Base-by-base conservation (phyloP, 208 protist species). In the Trypanosoma avium region DNA sequence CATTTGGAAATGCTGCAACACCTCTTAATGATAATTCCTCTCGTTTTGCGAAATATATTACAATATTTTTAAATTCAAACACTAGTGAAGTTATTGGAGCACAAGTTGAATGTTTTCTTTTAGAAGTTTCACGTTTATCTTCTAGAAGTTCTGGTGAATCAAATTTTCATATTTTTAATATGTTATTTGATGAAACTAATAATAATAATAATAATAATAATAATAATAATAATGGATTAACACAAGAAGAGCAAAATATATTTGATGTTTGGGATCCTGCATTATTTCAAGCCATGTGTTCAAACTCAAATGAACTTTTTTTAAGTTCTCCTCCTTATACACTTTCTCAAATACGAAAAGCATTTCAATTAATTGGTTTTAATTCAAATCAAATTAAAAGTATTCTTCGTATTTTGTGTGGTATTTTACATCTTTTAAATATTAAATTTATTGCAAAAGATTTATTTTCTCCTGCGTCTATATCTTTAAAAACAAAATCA, bases 381-480 rank as follows among this genome's bases (percentile, higher is more conserved):
- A 27, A 21, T 5, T 15, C 15, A 1, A 29, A 30, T 9, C 54
- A 78, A 7, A 35, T 77, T 38, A 45, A 73, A 4, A 30, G 27
- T 24, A 48, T 90, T 27, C 78, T 85, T 50, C 22, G 57, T 9
- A 53, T 90, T n/a, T 52, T 96, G 19, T 71, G 70, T 15, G 77
- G 55, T 15, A 73, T 93, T 36, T 62, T 96, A 21, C 74, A 86
- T 33, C 52, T 96, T 4, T 84, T 86, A 42, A 92, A 93, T 52
- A 57, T 95, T 10, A 32, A 53, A 33, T 88, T 93, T 69, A 54
- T 43, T 6, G 50, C 42, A 13, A 36, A 19, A 15, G 59, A 76
- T 35, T 9, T 72, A 1, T 63, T 72, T 57, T 13, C 57, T 30
- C 47, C 60, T 10, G 50, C 67, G 2, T 46, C 48, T 29, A 21